phyloP scores from a whole-genome alignment of 139 green algal species.

The Tetraselmis chui region DNA sequence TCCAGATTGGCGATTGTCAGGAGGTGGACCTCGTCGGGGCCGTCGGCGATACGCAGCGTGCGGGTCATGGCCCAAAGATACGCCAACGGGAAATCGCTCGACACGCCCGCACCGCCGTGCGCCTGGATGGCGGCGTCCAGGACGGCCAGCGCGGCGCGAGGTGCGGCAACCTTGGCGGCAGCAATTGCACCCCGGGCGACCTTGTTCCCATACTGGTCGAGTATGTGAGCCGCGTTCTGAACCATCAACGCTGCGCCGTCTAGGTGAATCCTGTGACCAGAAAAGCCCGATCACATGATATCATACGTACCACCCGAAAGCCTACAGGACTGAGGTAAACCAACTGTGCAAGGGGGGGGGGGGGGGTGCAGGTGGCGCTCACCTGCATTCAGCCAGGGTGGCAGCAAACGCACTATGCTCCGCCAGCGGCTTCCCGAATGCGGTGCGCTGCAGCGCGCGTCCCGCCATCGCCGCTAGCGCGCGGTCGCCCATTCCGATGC shows the following conservation, averaged over 20 bases:
- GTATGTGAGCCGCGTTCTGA: conserved; percentile 61
- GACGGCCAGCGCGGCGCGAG: conserved; percentile 57
- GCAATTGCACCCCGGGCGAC: conserved; percentile 70
- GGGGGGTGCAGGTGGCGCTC: not conserved
- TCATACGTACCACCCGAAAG: too few relatives aligned
- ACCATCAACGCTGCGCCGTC: conserved; percentile 60
- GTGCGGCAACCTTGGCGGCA: conserved; percentile 83
- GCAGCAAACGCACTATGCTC: conserved; percentile 54
- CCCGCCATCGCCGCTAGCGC: conserved; percentile 57
- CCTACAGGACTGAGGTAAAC: too few relatives aligned
- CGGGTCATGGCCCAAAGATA: conserved; percentile 72
- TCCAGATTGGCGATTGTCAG: conserved; percentile 83
- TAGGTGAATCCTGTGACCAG: conserved; percentile 30
- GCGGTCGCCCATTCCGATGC: conserved; percentile 65
- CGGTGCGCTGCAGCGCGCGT: conserved; percentile 38
- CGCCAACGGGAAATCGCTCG: conserved; percentile 72
- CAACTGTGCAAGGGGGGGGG: too few relatives aligned
- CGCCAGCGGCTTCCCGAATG: conserved; percentile 61
- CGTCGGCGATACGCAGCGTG: conserved; percentile 92
- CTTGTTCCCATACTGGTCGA: conserved; percentile 82
- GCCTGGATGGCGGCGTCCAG: conserved; percentile 87
- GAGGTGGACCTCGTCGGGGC: conserved; percentile 95
- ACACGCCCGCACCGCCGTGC: conserved; percentile 37
- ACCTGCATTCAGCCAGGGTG: conserved; percentile 35
- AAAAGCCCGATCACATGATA: not conserved